These are phyloP conservation scores for Castanea mollissima DNA, from an alignment of 306 rosid species.

Conservation along the genomic window DNA sequence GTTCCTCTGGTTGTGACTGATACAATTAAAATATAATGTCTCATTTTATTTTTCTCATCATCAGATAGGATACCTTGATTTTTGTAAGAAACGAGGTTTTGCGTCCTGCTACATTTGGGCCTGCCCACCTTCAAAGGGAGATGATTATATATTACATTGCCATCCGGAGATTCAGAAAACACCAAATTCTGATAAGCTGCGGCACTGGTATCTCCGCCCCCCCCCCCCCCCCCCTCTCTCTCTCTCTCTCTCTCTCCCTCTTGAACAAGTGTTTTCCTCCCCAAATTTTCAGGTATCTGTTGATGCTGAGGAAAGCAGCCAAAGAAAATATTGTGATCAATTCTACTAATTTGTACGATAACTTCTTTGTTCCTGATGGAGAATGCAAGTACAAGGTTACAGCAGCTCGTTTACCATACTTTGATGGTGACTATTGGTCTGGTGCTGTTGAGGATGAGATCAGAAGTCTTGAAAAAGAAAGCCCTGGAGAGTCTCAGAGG, in stretches of 20 bases:
- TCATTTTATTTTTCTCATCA: slow-evolving; percentile 4
- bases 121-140: slow-evolving; percentile 59
- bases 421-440: slow-evolving; percentile 72
- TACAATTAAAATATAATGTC: background rate
- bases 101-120: slow-evolving; percentile 61
- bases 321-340: slow-evolving; percentile 52
- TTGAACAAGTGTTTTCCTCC: background rate
- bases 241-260: background rate
- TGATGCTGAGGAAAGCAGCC: slow-evolving; percentile 50
- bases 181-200: slow-evolving; percentile 52
- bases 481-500: slow-evolving; percentile 20
- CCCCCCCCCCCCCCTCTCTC: too few species aligned
- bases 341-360: slow-evolving; percentile 50
- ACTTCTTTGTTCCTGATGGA: slow-evolving; percentile 42
- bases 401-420: slow-evolving; percentile 61
- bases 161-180: slow-evolving; percentile 58
- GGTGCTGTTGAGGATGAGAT: slow-evolving; percentile 39
- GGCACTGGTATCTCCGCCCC: slow-evolving; percentile 69
- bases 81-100: slow-evolving; percentile 65
- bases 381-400: slow-evolving; percentile 44
- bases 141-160: slow-evolving; percentile 60
- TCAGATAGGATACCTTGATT: slow-evolving; percentile 73
- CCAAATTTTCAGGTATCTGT: slow-evolving; percentile 43
- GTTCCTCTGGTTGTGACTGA: background rate
- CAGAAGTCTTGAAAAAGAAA: slow-evolving; percentile 25